phyloP scores from a whole-genome alignment of 2,329 filamentous ascomycete species.

The Chaetothyriales sp. region DNA sequence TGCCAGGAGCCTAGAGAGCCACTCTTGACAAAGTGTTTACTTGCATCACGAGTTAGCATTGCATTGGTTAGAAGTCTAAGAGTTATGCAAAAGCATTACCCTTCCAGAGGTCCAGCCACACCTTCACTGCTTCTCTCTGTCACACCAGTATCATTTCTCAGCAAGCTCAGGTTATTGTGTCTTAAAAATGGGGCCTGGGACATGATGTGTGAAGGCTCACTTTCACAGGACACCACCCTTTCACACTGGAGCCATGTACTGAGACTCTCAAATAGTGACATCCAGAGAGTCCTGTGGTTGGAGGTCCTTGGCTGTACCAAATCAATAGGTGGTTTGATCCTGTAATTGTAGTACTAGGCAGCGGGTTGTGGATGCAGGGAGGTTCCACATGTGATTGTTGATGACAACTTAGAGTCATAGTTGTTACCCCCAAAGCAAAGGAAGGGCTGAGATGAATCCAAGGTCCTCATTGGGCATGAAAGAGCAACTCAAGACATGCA shows the following conservation, averaged over 20 bases:
- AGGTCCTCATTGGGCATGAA: not conserved
- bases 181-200: too few species aligned
- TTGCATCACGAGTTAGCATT: too few species aligned
- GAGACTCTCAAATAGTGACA: not conserved
- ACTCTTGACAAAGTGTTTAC: too few species aligned
- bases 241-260: not conserved
- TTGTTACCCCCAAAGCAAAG: not conserved
- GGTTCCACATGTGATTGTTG: not conserved
- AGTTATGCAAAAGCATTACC: too few species aligned
- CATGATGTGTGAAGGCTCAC: too few species aligned
- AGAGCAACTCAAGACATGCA: not conserved
- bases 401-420: not conserved
- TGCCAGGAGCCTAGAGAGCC: too few species aligned
- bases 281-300: not conserved
- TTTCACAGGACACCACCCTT: not conserved
- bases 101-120: too few species aligned
- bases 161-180: too few species aligned
- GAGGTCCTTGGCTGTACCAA: not conserved
- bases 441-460: not conserved
- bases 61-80: too few species aligned
- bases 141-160: too few species aligned
- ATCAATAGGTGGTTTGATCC: not conserved
- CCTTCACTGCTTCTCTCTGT: too few species aligned
- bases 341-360: not conserved
- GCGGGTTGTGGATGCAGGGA: not conserved